Evolutionary conservation across 1,139 yeast genomes (phyloP), one percentile per base, ranked within the genome.

Genomic region (Eremothecium coryli): DNA sequence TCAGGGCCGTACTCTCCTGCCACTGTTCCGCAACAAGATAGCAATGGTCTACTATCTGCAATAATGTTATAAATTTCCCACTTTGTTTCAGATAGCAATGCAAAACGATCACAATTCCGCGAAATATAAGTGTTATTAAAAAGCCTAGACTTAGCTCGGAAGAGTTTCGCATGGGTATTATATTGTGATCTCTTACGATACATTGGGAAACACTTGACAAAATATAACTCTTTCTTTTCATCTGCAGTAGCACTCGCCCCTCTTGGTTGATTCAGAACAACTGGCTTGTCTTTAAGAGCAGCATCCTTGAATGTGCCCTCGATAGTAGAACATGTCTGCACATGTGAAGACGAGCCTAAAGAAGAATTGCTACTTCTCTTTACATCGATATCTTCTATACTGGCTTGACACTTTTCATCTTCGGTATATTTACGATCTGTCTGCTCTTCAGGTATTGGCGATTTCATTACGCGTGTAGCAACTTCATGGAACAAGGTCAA

Each of bases 121-220:
- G 86, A 72, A 4, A 86, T 76, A 28, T 76, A 70, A n/a, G 80
- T 73, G 29, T 75, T 71, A 7, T 75, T 69, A 46, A 68, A 61
- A 12, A 56, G 61, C 52, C 62, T 75, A 47, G 70, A 67, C 61
- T 68, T 67, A 30, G 71, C 60, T 40, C 68, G 64, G 43, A 70
- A 60, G 30, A 66, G 48, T 54, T 63, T 58, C 18, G 75, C 73
- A 45, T 78, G 88, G 0, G 90, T 78, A 15, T 71, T 68, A 53
- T 70, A 78, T 24, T 77, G 74, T 26, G 71, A 66, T 34, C 76
- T 66, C 49, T 79, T 78, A 38, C 95, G 65, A 54, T 81, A 82
- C 38, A 76, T 72, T 1, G 96, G 96, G 60, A 84, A 86, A 47
- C 93, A 82, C 48, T 77, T 79, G 12, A 78, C 75, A 56, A 77